These are phyloP conservation scores for Curvularia spicifera DNA, from an alignment of 2,329 filamentous ascomycete species.

Conservation along the genomic window DNA sequence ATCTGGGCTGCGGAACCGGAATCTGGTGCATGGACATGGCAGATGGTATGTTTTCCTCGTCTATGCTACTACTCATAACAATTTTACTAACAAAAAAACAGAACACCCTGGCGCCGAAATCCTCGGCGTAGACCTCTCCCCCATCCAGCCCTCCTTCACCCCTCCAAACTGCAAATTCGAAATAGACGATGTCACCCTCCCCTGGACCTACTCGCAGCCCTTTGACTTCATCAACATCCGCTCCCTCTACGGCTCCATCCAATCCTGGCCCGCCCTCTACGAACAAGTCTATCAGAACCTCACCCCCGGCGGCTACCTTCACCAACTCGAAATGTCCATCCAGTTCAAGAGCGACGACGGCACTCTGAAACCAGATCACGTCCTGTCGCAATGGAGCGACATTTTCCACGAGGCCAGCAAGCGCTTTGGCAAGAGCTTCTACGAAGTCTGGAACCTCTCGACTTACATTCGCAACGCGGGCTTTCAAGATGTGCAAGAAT, in stretches of 20 bases:
- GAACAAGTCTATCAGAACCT: constrained; percentile 34
- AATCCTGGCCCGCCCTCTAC: constrained; percentile 52
- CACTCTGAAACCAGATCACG: constrained; percentile 41
- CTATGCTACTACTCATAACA: neutral
- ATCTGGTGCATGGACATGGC: constrained; percentile 43
- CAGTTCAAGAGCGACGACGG: constrained; percentile 50
- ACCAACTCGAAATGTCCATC: constrained; percentile 52
- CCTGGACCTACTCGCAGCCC: constrained; percentile 46
- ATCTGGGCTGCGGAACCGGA: constrained; percentile 38
- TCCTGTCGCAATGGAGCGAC: constrained; percentile 33
- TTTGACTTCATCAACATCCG: constrained; percentile 55
- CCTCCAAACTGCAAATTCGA: constrained; percentile 55
- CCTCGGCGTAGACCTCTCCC: constrained; percentile 55
- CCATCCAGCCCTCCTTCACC: constrained; percentile 55
- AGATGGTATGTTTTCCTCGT: constrained; percentile 15
- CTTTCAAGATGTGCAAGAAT: constrained; percentile 37
- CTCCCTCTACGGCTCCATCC: constrained; percentile 52
- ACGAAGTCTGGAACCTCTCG: constrained; percentile 37
- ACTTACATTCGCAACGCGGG: constrained; percentile 34
- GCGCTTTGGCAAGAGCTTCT: constrained; percentile 35
- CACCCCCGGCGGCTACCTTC: constrained; percentile 49
- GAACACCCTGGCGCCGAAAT: constrained; percentile 47
- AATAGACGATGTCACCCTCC: constrained; percentile 52
- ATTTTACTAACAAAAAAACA: neutral
- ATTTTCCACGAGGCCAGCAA: constrained; percentile 35